These are phyloP conservation scores for Vitis rupestris DNA, from an alignment of 164 flowering plant genomes.

Conservation along the genomic window DNA sequence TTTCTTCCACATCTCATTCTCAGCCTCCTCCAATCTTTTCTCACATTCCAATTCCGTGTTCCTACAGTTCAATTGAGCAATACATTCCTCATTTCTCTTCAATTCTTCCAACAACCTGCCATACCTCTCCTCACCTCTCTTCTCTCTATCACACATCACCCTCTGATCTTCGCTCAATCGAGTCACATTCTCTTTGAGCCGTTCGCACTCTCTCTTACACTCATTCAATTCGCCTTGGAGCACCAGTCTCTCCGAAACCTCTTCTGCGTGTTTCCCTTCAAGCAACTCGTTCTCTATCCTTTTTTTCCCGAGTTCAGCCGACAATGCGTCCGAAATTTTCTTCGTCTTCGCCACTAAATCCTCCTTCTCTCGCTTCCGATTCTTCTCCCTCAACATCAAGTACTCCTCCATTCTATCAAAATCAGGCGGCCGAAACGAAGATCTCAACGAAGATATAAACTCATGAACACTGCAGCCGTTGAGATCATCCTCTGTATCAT, in stretches of 20 bases:
- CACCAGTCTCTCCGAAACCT: background rate
- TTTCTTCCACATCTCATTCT: background rate
- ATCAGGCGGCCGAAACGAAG: background rate
- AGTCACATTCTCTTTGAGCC: background rate
- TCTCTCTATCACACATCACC: background rate
- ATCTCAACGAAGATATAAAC: background rate
- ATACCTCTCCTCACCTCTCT: background rate
- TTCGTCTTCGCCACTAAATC: background rate
- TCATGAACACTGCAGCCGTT: background rate
- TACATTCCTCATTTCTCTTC: background rate
- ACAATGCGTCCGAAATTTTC: background rate
- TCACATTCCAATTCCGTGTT: background rate
- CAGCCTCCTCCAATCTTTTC: background rate
- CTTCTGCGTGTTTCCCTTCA: background rate
- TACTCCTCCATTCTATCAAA: background rate
- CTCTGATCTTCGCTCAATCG: background rate
- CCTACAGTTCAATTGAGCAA: background rate
- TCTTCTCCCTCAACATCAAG: background rate
- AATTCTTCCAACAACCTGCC: background rate
- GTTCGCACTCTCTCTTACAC: background rate
- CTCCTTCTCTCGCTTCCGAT: background rate
- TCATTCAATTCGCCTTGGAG: background rate
- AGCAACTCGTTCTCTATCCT: background rate
- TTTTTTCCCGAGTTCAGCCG: background rate
- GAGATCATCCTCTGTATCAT: background rate